A percentile compares a stretch with the other conserved stretches of the same genome.
Evolutionary conservation across 1,284 basidiomycete genomes (phyloP).

Genomic region (Trametes sp.): DNA sequence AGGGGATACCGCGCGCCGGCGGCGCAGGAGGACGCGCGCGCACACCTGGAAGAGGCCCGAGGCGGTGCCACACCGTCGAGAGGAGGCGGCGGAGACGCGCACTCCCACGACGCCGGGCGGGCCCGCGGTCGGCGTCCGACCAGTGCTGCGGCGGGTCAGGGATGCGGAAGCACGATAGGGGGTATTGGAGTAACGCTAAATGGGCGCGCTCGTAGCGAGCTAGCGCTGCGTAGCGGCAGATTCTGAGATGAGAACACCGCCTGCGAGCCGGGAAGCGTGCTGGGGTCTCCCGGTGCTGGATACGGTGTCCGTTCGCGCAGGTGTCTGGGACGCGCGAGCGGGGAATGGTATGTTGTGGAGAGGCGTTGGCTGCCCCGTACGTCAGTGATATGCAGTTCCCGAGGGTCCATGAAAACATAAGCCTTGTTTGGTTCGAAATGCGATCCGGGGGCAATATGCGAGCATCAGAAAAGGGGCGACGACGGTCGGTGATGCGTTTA

Average conservation of each 20-base stretch:
- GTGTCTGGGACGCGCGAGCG: neutral
- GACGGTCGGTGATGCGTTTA: conserved; percentile 28
- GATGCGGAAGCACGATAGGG: neutral
- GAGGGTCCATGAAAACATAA: neutral
- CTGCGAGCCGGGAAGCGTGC: neutral
- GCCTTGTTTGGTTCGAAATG: neutral
- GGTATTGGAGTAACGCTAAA: neutral
- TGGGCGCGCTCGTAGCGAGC: neutral
- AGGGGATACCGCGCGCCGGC: neutral
- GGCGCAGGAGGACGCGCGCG: neutral
- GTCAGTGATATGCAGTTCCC: conserved; percentile 17
- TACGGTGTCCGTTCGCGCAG: neutral
- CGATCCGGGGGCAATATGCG: conserved; percentile 9
- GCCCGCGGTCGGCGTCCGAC: neutral
- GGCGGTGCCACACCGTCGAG: conserved; percentile 11
- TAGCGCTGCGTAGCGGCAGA: neutral
- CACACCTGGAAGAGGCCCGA: conserved; percentile 7
- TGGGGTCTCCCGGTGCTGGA: neutral
- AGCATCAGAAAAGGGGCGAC: conserved; percentile 17
- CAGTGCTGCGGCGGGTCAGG: conserved; percentile 7
- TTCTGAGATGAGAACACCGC: neutral
- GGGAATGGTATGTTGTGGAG: conserved; percentile 9
- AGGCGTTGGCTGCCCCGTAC: conserved; percentile 20
- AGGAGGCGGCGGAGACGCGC: conserved; percentile 1
- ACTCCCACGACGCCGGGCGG: neutral